A percentile compares a stretch with the other conserved stretches of the same genome.
Conservation (phyloP, 208 protist species). For the Paratrypanosoma confusum region DNA sequence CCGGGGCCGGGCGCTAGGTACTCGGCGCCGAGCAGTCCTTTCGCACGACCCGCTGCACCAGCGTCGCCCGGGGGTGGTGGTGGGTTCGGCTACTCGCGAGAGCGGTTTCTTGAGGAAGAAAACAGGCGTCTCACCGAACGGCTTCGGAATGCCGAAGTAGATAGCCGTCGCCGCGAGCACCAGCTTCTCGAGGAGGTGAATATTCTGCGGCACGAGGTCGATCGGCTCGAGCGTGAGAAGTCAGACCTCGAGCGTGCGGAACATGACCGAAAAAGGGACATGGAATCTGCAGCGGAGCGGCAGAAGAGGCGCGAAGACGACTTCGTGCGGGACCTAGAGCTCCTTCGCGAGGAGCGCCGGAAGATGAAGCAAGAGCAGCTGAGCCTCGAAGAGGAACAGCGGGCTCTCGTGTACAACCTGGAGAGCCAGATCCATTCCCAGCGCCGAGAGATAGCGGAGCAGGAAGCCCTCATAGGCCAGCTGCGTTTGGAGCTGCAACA, state of each 20-base stretch:
- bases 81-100: too few species aligned
- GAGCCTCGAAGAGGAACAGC: conserved; percentile 19
- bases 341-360: conserved; percentile 38
- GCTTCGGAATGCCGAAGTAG: conserved; percentile 38
- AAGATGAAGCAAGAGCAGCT: conserved; percentile 13
- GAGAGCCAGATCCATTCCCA: conserved; percentile 18
- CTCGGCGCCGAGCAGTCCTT: too few species aligned
- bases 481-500: conserved; percentile 1
- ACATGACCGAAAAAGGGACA: conserved; percentile 7
- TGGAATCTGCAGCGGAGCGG: conserved; percentile 12
- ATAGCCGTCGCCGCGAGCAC: conserved; percentile 13
- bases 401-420: conserved; percentile 19
- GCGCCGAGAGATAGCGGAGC: conserved; percentile 4
- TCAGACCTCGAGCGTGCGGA: conserved; percentile 1
- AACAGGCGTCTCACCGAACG: too few species aligned
- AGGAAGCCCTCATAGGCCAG: conserved; percentile 1
- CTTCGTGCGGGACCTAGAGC: conserved; percentile 40
- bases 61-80: too few species aligned
- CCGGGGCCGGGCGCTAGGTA: too few species aligned
- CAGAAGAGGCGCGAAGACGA: conserved; percentile 50
- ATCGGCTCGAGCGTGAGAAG: conserved; percentile 11
- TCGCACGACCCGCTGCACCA: too few species aligned
- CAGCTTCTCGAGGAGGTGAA: conserved; percentile 40
- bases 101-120: too few species aligned
- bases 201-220: conserved; percentile 30